Conservation (phyloP, 2,329 filamentous ascomycete species). For the Trichoderma lentiforme region DNA sequence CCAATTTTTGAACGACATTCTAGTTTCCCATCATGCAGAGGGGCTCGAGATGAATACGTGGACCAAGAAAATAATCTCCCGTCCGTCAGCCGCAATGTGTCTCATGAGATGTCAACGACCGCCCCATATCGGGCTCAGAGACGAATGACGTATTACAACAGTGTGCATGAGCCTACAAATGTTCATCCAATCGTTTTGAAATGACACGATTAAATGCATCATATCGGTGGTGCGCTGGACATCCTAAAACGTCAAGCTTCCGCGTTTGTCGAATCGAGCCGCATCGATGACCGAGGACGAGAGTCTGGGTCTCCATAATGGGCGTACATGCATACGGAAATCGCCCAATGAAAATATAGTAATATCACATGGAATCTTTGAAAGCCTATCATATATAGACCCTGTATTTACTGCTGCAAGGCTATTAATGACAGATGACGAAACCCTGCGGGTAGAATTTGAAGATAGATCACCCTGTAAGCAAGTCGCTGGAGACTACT, state of each 20-base stretch:
- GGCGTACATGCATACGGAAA: background rate
- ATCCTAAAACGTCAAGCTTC: background rate
- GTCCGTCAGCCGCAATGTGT: background rate
- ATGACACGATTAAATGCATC: background rate
- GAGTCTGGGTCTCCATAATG: background rate
- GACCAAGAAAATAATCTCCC: background rate
- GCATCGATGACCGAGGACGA: background rate
- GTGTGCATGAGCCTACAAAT: background rate
- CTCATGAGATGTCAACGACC: background rate
- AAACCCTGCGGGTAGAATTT: background rate
- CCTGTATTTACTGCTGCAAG: background rate
- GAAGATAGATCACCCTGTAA: background rate
- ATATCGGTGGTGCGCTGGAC: background rate
- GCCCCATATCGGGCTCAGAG: background rate
- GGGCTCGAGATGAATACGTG: background rate
- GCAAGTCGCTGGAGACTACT: background rate
- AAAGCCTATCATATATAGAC: background rate
- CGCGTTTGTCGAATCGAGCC: background rate
- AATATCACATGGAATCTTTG: background rate
- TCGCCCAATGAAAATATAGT: background rate
- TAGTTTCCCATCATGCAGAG: background rate
- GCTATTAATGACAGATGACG: background rate
- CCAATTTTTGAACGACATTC: background rate
- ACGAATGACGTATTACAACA: background rate
- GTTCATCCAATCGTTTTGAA: background rate